Percentiles rank a stretch among this genome's conserved stretches.
These are phyloP conservation scores for Leishmania arabica DNA, from an alignment of 208 protist genomes.

Conservation along the genomic window DNA sequence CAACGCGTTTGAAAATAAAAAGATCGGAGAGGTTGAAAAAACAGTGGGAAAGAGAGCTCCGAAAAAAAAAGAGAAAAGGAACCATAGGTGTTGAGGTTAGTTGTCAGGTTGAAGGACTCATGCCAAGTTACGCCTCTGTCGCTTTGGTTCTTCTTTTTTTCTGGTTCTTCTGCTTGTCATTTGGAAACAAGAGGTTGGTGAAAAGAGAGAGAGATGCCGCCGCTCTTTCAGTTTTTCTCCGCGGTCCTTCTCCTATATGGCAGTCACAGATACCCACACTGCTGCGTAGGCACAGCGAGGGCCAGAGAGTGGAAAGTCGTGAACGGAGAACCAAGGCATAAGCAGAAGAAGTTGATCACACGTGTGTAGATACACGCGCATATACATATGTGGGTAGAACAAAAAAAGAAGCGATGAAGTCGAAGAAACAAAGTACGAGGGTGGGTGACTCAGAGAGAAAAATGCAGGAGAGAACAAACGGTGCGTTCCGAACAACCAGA, in stretches of 20 bases:
- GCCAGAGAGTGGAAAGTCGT: neutral
- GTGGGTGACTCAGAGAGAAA: neutral
- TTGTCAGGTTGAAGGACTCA: constrained; percentile 5
- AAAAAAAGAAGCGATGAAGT: constrained; percentile 5
- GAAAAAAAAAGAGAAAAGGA: constrained; percentile 3
- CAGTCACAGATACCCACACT: neutral
- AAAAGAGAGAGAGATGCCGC: neutral
- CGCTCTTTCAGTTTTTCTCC: neutral
- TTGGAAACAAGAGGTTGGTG: neutral
- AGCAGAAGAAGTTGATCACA: constrained; percentile 10
- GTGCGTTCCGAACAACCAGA: neutral
- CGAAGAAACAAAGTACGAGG: constrained; percentile 11
- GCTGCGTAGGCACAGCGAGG: neutral
- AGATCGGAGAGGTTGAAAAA: neutral
- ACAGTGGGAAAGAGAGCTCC: no score
- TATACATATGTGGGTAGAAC: neutral
- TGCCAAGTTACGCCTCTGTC: neutral
- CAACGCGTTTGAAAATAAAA: neutral
- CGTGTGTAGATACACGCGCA: neutral
- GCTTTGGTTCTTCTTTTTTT: neutral
- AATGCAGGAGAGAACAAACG: neutral
- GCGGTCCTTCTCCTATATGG: neutral
- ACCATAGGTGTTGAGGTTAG: constrained; percentile 8
- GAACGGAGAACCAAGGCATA: neutral
- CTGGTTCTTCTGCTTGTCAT: neutral